Evolutionary conservation across 768 basidiomycete species (phyloP).

Genomic region (Kwoniella dendrophila): DNA sequence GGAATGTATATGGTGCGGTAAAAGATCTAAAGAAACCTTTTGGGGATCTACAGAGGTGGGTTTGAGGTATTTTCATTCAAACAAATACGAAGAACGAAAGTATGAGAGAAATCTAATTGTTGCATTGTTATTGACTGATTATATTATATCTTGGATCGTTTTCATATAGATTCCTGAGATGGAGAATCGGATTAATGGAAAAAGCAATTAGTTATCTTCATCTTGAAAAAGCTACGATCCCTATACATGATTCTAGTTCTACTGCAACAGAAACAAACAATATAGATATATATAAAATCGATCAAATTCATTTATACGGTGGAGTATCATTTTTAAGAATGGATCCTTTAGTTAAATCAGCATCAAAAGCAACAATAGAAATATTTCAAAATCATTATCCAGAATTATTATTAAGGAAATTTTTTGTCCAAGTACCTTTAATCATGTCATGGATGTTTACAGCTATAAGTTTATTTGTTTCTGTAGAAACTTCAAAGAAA

Average conservation of each 20-base stretch:
- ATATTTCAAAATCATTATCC: slow-evolving; percentile 29
- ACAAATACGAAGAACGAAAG: background rate
- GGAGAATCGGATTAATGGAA: slow-evolving; percentile 31
- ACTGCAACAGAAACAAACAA: slow-evolving; percentile 18
- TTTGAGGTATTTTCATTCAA: background rate
- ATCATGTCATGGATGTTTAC: slow-evolving; percentile 24
- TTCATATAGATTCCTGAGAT: slow-evolving; percentile 19
- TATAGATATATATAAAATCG: slow-evolving; percentile 30
- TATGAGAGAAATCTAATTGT: no score
- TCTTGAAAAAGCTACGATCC: background rate
- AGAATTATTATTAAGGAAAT: slow-evolving; percentile 27
- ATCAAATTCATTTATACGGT: slow-evolving; percentile 31
- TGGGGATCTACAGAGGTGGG: slow-evolving; percentile 24
- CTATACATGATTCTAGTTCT: slow-evolving; percentile 31
- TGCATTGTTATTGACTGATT: no score
- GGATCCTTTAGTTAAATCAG: slow-evolving; percentile 27
- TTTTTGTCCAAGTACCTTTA: slow-evolving; percentile 21
- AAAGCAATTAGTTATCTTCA: slow-evolving; percentile 10
- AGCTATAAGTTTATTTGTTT: slow-evolving; percentile 19
- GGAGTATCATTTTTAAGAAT: slow-evolving; percentile 28
- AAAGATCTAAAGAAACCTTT: slow-evolving; percentile 25
- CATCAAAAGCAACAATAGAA: slow-evolving; percentile 21
- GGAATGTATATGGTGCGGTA: slow-evolving; percentile 33
- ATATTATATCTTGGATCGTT: background rate
- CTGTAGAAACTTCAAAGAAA: slow-evolving; percentile 31